A percentile compares a stretch with the other conserved stretches of the same genome.
phyloP scores from a whole-genome alignment of 1,284 basidiomycete species.

The Cystobasidiaceae sp. region DNA sequence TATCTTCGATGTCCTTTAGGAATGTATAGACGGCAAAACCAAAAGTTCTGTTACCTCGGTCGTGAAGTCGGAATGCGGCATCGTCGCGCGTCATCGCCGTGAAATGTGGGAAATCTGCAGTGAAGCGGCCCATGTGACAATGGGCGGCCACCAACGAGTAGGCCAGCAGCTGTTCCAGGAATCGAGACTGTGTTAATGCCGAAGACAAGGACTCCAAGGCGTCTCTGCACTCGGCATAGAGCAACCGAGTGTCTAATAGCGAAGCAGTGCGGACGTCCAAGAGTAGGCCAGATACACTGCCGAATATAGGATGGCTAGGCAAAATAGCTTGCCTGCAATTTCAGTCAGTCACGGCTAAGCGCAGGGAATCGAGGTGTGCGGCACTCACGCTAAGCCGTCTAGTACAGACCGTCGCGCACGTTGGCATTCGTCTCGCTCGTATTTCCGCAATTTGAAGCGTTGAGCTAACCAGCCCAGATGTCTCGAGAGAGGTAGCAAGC shows the following conservation, averaged over 20 bases:
- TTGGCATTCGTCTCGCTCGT: background rate
- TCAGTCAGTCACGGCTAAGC: background rate
- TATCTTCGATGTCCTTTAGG: too few species aligned
- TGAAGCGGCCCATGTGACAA: background rate
- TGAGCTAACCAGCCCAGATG: constrained; percentile 2
- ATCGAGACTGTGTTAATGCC: background rate
- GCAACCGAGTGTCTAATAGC: too few species aligned
- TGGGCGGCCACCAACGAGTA: background rate
- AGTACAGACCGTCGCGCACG: background rate
- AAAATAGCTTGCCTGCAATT: background rate
- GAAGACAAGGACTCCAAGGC: background rate
- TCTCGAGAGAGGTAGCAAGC: background rate
- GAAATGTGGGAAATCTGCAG: background rate
- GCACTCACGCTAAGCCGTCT: background rate
- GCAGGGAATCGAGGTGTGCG: background rate
- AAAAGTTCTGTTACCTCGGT: background rate
- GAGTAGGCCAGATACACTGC: too few species aligned
- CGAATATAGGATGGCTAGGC: too few species aligned
- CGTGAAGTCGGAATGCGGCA: background rate
- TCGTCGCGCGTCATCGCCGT: background rate
- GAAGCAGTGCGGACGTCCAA: too few species aligned
- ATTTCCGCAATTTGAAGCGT: background rate
- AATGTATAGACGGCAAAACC: background rate
- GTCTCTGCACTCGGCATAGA: background rate
- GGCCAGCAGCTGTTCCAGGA: background rate